Conservation (phyloP, 2,329 filamentous ascomycete genomes). For the Calonectria pteridis region DNA sequence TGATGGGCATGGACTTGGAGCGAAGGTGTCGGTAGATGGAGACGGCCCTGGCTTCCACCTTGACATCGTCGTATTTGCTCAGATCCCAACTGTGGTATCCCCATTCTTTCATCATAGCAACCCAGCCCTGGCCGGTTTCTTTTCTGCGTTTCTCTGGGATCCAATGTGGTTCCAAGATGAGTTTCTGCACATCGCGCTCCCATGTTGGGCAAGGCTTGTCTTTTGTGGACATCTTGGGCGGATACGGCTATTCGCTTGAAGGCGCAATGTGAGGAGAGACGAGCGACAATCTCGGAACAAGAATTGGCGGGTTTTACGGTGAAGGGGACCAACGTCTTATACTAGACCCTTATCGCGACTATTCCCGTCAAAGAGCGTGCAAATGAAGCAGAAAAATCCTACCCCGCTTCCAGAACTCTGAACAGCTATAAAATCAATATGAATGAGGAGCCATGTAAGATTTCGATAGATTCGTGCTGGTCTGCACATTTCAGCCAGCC, state of each 20-base stretch:
- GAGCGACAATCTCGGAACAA: not conserved
- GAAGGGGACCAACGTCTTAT: not conserved
- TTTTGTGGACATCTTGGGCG: not conserved
- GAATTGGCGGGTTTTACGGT: not conserved
- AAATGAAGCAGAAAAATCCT: not conserved
- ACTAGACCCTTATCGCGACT: not conserved
- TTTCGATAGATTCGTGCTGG: not conserved
- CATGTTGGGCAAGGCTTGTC: slow-evolving; percentile 9
- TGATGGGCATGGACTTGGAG: slow-evolving; percentile 25
- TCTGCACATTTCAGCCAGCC: not conserved
- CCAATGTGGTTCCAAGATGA: slow-evolving; percentile 17
- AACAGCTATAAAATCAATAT: not conserved
- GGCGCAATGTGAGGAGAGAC: not conserved
- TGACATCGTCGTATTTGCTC: slow-evolving; percentile 11
- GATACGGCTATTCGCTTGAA: not conserved
- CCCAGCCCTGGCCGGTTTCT: not conserved
- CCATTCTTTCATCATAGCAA: slow-evolving; percentile 3
- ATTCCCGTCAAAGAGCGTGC: not conserved
- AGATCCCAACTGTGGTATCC: slow-evolving; percentile 2
- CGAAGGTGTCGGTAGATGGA: slow-evolving; percentile 22
- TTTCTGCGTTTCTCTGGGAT: not conserved
- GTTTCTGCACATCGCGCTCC: not conserved
- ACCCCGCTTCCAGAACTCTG: not conserved
- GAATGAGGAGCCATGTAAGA: not conserved
- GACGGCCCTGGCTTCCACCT: not conserved